Evolutionary conservation across 805 yeast species (phyloP).

Genomic region (Candida xyloterini): DNA sequence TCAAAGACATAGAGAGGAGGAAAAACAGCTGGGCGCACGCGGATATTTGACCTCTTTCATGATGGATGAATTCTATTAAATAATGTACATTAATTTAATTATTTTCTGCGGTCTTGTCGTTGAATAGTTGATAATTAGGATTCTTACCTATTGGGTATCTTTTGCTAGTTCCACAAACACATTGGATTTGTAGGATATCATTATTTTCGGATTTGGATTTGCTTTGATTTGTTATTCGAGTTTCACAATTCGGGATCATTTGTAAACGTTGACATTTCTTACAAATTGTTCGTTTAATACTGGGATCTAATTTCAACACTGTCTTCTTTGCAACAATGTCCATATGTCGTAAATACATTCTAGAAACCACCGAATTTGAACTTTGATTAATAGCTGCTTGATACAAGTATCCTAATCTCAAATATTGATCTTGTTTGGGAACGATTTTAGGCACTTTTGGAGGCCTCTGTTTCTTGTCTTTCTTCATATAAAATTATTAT

Average conservation of each 20-base stretch:
- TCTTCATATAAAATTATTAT: conserved; percentile 2
- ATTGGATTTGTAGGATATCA: conserved; percentile 48
- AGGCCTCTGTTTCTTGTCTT: not conserved
- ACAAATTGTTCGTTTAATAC: conserved; percentile 65
- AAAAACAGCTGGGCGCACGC: conserved; percentile 14
- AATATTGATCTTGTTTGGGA: conserved; percentile 57
- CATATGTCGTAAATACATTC: conserved; percentile 53
- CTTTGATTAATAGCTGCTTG: conserved; percentile 44
- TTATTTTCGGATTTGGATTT: conserved; percentile 30
- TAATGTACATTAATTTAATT: conserved; percentile 8
- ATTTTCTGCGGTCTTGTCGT: conserved; percentile 33
- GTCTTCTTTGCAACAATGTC: conserved; percentile 64
- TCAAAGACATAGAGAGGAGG: conserved; percentile 18
- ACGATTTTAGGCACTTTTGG: conserved; percentile 37
- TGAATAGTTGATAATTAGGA: conserved; percentile 45
- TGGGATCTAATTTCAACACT: conserved; percentile 62
- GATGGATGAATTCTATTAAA: conserved; percentile 19
- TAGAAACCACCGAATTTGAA: conserved; percentile 42
- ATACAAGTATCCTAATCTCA: conserved; percentile 56
- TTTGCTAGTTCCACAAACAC: conserved; percentile 52
- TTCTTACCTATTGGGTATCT: conserved; percentile 63
- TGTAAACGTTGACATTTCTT: conserved; percentile 57
- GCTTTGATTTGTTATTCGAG: conserved; percentile 43
- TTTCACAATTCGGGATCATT: conserved; percentile 40
- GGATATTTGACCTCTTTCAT: conserved; percentile 23